These are phyloP conservation scores for Cystobasidium sp. DNA, from an alignment of 1,284 basidiomycete species.

Conservation along the genomic window DNA sequence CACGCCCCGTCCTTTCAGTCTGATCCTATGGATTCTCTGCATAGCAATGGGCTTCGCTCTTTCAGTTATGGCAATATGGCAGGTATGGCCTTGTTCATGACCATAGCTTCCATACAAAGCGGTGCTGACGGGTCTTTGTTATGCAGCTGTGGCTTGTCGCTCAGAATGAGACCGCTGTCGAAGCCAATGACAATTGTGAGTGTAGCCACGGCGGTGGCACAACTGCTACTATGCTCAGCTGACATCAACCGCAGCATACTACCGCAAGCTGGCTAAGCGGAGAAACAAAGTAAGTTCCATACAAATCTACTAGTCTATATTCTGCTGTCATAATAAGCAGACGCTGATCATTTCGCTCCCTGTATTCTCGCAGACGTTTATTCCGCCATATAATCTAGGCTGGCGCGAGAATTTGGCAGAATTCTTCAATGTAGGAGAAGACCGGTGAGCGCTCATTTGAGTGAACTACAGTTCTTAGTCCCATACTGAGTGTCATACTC, in stretches of 20 bases:
- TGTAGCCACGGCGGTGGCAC: neutral
- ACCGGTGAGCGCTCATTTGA: constrained; percentile 63
- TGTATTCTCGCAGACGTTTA: constrained; percentile 64
- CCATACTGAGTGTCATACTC: constrained; percentile 12
- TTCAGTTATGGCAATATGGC: constrained; percentile 73
- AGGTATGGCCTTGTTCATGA: constrained; percentile 29
- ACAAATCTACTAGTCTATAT: no score
- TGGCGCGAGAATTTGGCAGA: constrained; percentile 71
- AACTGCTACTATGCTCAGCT: neutral
- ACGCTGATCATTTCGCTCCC: neutral
- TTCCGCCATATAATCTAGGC: constrained; percentile 91
- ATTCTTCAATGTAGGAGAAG: constrained; percentile 84
- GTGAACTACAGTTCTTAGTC: neutral
- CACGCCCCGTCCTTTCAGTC: constrained; percentile 72
- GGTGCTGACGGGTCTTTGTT: neutral
- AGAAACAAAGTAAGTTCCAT: constrained; percentile 61
- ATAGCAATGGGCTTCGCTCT: constrained; percentile 74
- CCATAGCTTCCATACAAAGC: neutral
- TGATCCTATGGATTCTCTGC: constrained; percentile 77
- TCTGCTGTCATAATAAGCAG: no score
- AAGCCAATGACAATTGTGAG: constrained; percentile 77
- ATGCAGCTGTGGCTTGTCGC: constrained; percentile 73
- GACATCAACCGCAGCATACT: constrained; percentile 60
- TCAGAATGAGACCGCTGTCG: constrained; percentile 87
- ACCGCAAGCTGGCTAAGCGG: constrained; percentile 69